Percentiles rank a stretch among this genome's conserved stretches.
phyloP scores from a whole-genome alignment of 331 rosid genomes.

The Erythrophleum ivorense region DNA sequence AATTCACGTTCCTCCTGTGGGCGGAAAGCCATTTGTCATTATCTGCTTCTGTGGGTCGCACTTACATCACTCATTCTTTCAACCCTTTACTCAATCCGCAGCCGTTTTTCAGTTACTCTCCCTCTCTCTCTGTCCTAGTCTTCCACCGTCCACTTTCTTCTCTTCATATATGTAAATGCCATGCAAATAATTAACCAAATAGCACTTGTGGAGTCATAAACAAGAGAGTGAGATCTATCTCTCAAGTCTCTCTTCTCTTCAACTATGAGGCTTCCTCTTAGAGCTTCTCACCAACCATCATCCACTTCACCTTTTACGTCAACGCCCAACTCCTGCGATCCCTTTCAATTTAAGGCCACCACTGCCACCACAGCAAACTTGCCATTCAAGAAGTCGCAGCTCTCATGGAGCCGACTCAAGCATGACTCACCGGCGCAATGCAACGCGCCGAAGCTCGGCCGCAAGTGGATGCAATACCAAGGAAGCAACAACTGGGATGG shows the following conservation, averaged over 20 bases:
- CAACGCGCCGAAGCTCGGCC: conserved; percentile 37
- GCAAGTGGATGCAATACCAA: conserved; percentile 61
- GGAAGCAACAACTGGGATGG: conserved; percentile 67
- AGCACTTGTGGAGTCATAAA: not conserved
- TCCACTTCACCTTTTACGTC: not conserved
- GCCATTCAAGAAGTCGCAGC: conserved; percentile 45
- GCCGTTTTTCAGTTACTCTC: conserved; percentile 33
- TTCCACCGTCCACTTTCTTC: conserved; percentile 45
- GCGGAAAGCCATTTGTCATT: not conserved
- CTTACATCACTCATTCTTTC: not conserved
- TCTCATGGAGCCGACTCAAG: conserved; percentile 36
- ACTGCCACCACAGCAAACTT: not conserved
- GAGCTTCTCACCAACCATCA: conserved; percentile 6
- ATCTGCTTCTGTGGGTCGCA: not conserved
- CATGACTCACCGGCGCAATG: conserved; percentile 22
- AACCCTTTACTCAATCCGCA: not conserved
- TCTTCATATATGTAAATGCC: conserved; percentile 18
- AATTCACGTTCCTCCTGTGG: not conserved
- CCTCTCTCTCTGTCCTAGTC: not conserved
- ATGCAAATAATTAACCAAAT: conserved; percentile 8
- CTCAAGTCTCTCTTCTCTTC: not conserved
- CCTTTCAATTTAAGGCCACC: not conserved
- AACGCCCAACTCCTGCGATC: not conserved
- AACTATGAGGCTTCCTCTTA: not conserved
- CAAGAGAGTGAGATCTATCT: not conserved